A percentile compares a stretch with the other conserved stretches of the same genome.
phyloP scores from a whole-genome alignment of 164 flowering plant species.

The Chloranthus sessilifolius region DNA sequence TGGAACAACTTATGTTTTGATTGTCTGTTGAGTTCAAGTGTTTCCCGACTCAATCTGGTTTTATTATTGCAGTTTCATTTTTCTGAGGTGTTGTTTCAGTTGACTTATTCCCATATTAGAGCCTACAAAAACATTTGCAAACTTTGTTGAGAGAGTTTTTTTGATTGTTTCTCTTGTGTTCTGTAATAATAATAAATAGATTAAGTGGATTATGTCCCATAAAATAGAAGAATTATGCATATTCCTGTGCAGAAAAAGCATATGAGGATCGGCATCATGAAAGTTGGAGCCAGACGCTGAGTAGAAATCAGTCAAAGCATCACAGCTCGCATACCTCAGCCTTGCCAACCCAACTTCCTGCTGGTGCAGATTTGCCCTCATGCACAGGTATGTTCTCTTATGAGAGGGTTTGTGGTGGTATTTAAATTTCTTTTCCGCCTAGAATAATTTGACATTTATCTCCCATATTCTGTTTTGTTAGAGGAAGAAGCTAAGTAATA shows the following conservation, averaged over 20 bases:
- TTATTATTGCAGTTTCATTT: not conserved
- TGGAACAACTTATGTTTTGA: not conserved
- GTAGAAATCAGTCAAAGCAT: slow-evolving; percentile 41
- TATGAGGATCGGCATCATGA: slow-evolving; percentile 44
- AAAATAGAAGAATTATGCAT: not conserved
- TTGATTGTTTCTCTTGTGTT: too few relatives aligned
- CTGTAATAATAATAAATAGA: too few relatives aligned
- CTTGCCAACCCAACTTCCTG: slow-evolving; percentile 81
- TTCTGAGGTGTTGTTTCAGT: not conserved
- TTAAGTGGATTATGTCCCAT: not conserved
- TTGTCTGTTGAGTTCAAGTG: not conserved
- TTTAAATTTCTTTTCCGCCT: too few relatives aligned
- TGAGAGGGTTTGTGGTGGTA: not conserved
- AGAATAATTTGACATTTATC: too few relatives aligned
- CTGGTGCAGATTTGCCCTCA: slow-evolving; percentile 78
- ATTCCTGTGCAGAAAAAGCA: slow-evolving; percentile 39
- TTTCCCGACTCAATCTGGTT: too few relatives aligned
- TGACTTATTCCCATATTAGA: too few relatives aligned
- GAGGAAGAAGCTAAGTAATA: too few relatives aligned
- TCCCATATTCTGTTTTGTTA: too few relatives aligned
- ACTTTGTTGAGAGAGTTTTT: too few relatives aligned
- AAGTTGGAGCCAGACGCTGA: slow-evolving; percentile 38
- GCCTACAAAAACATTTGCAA: too few relatives aligned
- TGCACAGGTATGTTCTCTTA: slow-evolving; percentile 49
- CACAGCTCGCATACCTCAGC: slow-evolving; percentile 33